phyloP scores from a whole-genome alignment of 1,284 basidiomycete species.

The Ceratobasidium sp. region DNA sequence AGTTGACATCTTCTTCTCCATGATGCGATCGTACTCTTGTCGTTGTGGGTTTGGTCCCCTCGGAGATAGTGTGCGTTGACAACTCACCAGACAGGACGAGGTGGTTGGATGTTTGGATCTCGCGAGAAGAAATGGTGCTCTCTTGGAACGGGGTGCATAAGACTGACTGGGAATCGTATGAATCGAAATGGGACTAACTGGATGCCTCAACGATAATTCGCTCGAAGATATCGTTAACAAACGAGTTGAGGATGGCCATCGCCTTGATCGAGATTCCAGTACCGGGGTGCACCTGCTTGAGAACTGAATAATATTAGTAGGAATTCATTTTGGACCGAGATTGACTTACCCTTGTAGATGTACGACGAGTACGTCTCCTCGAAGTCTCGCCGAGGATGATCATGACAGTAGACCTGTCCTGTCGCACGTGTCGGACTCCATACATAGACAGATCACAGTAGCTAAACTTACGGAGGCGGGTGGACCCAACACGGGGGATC shows the following conservation, averaged over 20 bases:
- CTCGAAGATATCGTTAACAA: conserved; percentile 93
- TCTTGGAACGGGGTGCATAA: conserved; percentile 79
- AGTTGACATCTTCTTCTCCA: too few species aligned
- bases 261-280: conserved; percentile 98
- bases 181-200: conserved; percentile 57
- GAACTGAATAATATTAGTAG: conserved; percentile 62
- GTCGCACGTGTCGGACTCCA: too few species aligned
- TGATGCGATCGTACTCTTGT: too few species aligned
- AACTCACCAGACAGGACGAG: conserved; percentile 92
- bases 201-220: conserved; percentile 92
- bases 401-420: too few species aligned
- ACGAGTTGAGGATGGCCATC: conserved; percentile 94
- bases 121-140: conserved; percentile 93
- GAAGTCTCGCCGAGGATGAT: too few species aligned
- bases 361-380: conserved; percentile 96
- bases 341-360: conserved; percentile 86
- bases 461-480: too few species aligned
- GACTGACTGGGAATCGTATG: background rate
- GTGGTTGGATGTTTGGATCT: conserved; percentile 92
- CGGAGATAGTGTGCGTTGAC: conserved; percentile 84
- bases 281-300: conserved; percentile 95
- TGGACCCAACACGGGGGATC: too few species aligned
- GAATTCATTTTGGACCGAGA: conserved; percentile 46
- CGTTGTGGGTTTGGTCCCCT: conserved; percentile 63
- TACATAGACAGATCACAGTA: too few species aligned